Evolutionary conservation across 2,329 filamentous ascomycete genomes (phyloP), one percentile per base, ranked within the genome.

Genomic region (Colletotrichum sp.): DNA sequence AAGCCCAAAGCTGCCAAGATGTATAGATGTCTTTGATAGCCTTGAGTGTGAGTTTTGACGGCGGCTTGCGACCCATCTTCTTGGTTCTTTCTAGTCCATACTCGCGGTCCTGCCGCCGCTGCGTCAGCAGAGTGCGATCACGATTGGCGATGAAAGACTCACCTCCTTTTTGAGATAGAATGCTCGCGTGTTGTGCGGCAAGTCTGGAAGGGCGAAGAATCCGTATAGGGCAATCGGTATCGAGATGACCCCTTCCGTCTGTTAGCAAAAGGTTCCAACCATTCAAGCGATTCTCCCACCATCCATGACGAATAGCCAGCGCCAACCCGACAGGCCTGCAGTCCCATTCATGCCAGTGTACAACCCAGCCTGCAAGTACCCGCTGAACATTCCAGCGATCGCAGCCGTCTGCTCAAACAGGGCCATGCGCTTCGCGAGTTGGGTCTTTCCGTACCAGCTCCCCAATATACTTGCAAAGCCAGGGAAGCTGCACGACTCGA

Each of bases 351-450:
- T 79, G 12, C 80, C 79, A 16, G 76, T 79, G 78, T 91, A 90
- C 0, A 88, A 86, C 1, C 87, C 89, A 1, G 89, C 87, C 81
- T 91, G 89, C 0, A 91, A 83, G 71, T 90, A 91, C 1, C 89
- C 90, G 21, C 88, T 89, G 70, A 91, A 88, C 87, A 91, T 90
- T n/a, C 84, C 83, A 1, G 88, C 89, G 1, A 91, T 83, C 3
- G 86, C 88, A 15, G 89, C 88, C n/a, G 87, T 88, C 1, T 89
- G 85, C 68, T 87, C 84, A 78, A 88, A 87, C 34, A 88, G 84
- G 69, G 85, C 86, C 1, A 85, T 83, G 10, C 91, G 86, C 77
- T 91, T 91, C 68, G 89, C 90, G 0, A 88, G 85, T 18, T 74
- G 66, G 8, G 69, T 15, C 9, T 69, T 69, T 77, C 82, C 80